These are phyloP conservation scores for Zelonia costaricensis DNA, from an alignment of 208 protist genomes.

Conservation along the genomic window DNA sequence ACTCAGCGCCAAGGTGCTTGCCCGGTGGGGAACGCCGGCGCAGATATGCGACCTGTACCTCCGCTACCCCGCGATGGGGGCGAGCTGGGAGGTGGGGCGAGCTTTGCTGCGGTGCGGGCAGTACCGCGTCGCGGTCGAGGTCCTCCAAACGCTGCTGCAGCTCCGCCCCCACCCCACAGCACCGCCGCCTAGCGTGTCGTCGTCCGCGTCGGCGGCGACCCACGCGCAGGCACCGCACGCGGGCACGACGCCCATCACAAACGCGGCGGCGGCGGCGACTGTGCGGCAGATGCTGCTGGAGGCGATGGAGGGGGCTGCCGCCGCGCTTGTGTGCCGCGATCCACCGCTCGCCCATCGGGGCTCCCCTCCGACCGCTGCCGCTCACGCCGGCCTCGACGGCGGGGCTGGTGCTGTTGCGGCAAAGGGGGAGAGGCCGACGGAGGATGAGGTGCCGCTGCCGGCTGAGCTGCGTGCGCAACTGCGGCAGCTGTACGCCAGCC, in stretches of 20 bases:
- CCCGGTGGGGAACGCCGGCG: constrained; percentile 38
- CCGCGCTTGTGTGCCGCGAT: constrained; percentile 14
- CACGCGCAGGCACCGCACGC: background rate
- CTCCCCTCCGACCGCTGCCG: background rate
- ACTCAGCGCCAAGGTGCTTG: constrained; percentile 62
- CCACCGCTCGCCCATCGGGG: no score
- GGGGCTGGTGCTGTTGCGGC: no score
- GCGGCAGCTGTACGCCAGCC: constrained; percentile 14
- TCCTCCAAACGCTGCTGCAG: constrained; percentile 42
- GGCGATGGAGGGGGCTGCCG: constrained; percentile 26
- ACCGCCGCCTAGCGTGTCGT: background rate
- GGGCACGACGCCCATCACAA: background rate
- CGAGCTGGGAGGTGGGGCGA: constrained; percentile 67
- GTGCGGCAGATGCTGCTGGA: constrained; percentile 30
- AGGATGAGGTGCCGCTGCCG: constrained; percentile 19
- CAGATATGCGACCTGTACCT: constrained; percentile 39
- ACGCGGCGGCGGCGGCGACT: no score
- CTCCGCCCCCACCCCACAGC: background rate
- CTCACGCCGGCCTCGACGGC: background rate
- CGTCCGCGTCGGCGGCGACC: background rate
- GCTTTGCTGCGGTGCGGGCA: constrained; percentile 48
- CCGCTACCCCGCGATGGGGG: constrained; percentile 48
- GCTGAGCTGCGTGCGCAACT: constrained; percentile 18
- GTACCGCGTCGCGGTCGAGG: constrained; percentile 39
- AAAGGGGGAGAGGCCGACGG: background rate